Evolutionary conservation across 495 filamentous ascomycete species (phyloP).

Genomic region (Amorphotheca resinae): DNA sequence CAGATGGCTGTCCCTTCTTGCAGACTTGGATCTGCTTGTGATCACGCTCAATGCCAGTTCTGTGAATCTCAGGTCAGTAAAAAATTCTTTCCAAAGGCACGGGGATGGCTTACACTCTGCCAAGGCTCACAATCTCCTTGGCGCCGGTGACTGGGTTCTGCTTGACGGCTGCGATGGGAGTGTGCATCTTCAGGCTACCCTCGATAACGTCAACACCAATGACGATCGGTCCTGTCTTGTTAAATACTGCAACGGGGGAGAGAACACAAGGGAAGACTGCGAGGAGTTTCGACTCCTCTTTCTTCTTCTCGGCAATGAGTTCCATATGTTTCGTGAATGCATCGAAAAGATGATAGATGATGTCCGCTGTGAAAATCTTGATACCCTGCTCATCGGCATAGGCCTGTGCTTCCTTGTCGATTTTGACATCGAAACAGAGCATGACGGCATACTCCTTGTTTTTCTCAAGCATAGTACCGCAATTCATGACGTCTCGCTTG

Average conservation of each 20-base stretch:
- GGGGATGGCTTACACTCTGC: constrained; percentile 74
- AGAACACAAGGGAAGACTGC: constrained; percentile 97
- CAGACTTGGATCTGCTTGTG: constrained; percentile 85
- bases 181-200: constrained; percentile 70
- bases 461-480: constrained; percentile 94
- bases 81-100: not conserved
- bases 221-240: constrained; percentile 94
- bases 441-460: constrained; percentile 92
- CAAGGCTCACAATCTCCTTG: constrained; percentile 73
- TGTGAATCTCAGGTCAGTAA: constrained; percentile 25
- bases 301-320: constrained; percentile 71
- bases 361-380: constrained; percentile 97
- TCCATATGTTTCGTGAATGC: constrained; percentile 91
- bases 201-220: constrained; percentile 92
- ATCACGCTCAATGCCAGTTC: constrained; percentile 88
- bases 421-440: constrained; percentile 99
- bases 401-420: constrained; percentile 86
- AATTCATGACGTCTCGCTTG: constrained; percentile 97
- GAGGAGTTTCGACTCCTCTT: constrained; percentile 88
- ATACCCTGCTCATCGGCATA: constrained; percentile 93
- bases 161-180: constrained; percentile 77
- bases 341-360: constrained; percentile 98
- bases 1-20: constrained; percentile 93
- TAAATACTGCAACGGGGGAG: constrained; percentile 84
- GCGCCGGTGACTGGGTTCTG: constrained; percentile 62